phyloP scores from a whole-genome alignment of 1,284 basidiomycete genomes.

The Blastosporella zonata region DNA sequence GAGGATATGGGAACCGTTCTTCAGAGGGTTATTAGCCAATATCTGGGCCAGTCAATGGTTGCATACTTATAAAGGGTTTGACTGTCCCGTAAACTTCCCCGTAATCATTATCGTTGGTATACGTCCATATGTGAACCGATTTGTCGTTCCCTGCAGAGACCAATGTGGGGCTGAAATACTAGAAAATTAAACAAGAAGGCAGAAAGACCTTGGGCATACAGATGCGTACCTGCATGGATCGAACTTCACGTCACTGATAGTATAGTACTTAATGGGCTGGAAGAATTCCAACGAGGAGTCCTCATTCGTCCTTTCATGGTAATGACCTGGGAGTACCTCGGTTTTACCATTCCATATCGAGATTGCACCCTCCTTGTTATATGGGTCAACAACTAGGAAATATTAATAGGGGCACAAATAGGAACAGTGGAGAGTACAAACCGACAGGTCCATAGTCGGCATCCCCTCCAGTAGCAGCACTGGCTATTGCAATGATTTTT shows the following conservation, averaged over 20 bases:
- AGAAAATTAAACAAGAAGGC: not conserved
- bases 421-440: conserved; percentile 4
- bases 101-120: conserved; percentile 10
- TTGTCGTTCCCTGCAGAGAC: conserved; percentile 36
- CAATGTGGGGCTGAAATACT: conserved; percentile 23
- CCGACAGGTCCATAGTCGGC: conserved; percentile 18
- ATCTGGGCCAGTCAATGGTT: not conserved
- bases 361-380: conserved; percentile 39
- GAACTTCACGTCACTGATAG: conserved; percentile 41
- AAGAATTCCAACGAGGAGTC: not conserved
- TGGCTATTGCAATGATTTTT: conserved; percentile 33
- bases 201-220: not conserved
- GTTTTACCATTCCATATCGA: conserved; percentile 29
- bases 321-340: conserved; percentile 27
- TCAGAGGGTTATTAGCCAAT: too few species aligned
- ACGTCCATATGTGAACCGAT: conserved; percentile 30
- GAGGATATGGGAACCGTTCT: conserved; percentile 20
- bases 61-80: too few species aligned
- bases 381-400: conserved; percentile 28
- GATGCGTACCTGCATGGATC: conserved; percentile 30
- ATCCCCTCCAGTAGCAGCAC: conserved; percentile 34
- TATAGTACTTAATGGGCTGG: conserved; percentile 32
- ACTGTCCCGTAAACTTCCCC: too few species aligned
- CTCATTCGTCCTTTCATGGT: not conserved
- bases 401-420: not conserved